Evolutionary conservation across 2,329 filamentous ascomycete genomes (phyloP), one percentile per base, ranked within the genome.

Genomic region (Aspergillus ochraceus): DNA sequence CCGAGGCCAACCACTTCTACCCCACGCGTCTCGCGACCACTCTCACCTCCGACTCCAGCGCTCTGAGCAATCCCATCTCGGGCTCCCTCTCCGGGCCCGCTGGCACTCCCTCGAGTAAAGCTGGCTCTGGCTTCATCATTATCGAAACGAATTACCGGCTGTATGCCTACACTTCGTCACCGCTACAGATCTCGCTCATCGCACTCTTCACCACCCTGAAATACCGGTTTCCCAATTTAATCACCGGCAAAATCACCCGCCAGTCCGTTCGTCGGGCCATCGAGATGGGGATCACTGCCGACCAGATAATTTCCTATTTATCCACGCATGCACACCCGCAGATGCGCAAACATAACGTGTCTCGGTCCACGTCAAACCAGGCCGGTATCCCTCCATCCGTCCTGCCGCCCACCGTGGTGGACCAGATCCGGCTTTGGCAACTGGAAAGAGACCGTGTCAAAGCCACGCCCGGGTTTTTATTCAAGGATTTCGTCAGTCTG

Each of bases 371-470:
- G 66, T 81, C 52, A 69, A 84, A 74, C 24, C 68, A 69, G 20
- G 63, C 70, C 3, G 74, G 75, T 3, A 64, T 77, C 12, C 70
- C 77, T 2, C 70, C 77, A 0, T 90, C 93, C 1, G 86, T 97
- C 17, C 84, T 99, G 2, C 95, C 96, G 1, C 93, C 95, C 0
- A 98, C 96, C 0, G 95, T 99, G 17, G 91, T 97, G 64, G 95
- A 99, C 76, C 95, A 99, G 80, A 97, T 99, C 70, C 86, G 93
- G 2, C 86, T 99, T 20, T 99, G 95, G 95, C 94, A 99, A 80
- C 88, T 98, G 55, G 95, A 99, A 77, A 92, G 94, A 64, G 95
- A 99, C 79, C 86, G 95, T 54, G 96, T 99, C 86, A 90, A 90
- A 74, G 87, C 90, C 1, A 92, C 88, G 5, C 80, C 84, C 0